A percentile compares a stretch with the other conserved stretches of the same genome.
These are phyloP conservation scores for Epichloe glyceriae DNA, from an alignment of 2,329 filamentous ascomycete genomes.

Conservation along the genomic window DNA sequence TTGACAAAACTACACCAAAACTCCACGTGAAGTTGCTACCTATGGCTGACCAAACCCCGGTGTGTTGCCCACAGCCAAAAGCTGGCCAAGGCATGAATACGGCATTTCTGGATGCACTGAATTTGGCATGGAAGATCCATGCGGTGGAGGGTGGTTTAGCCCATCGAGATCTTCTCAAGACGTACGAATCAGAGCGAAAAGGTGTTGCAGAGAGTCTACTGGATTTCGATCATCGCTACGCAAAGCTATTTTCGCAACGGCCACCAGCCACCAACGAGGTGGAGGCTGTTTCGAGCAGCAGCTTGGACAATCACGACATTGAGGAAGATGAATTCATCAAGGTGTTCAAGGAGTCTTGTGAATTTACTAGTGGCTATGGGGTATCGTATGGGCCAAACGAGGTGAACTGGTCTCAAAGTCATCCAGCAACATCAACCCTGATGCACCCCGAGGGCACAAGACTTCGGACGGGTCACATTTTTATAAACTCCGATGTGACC, in stretches of 20 bases:
- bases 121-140: slow-evolving; percentile 93
- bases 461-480: slow-evolving; percentile 59
- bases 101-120: slow-evolving; percentile 68
- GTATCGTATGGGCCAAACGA: slow-evolving; percentile 72
- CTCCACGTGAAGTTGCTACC: neutral
- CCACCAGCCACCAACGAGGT: slow-evolving; percentile 63
- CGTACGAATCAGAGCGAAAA: slow-evolving; percentile 79
- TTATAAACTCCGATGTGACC: slow-evolving; percentile 71
- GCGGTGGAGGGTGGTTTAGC: slow-evolving; percentile 77
- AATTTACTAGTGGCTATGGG: slow-evolving; percentile 86
- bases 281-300: slow-evolving; percentile 42
- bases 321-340: slow-evolving; percentile 66
- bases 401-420: slow-evolving; percentile 68
- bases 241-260: slow-evolving; percentile 74
- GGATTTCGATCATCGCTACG: slow-evolving; percentile 79
- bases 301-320: slow-evolving; percentile 15
- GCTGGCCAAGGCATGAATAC: slow-evolving; percentile 74
- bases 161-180: slow-evolving; percentile 58
- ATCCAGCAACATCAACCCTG: slow-evolving; percentile 56
- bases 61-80: slow-evolving; percentile 44
- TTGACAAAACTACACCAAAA: neutral
- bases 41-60: neutral
- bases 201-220: slow-evolving; percentile 73
- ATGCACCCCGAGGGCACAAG: slow-evolving; percentile 54
- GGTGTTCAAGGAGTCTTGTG: slow-evolving; percentile 82